Evolutionary conservation across 1,284 basidiomycete genomes (phyloP), one percentile per base, ranked within the genome.

Genomic region (Ceratobasidium sp.): DNA sequence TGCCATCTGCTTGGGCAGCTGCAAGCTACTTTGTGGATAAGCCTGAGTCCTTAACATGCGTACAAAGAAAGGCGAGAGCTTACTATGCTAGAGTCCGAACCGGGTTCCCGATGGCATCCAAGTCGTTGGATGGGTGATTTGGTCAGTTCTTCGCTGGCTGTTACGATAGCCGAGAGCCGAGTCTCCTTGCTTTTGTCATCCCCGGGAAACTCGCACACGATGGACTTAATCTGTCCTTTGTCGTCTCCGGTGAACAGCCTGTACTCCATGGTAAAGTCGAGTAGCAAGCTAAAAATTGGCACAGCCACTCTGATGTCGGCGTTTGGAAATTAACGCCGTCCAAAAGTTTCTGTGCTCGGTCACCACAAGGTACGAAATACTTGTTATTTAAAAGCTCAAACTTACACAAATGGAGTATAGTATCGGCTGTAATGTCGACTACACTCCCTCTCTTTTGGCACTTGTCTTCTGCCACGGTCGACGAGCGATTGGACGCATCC

Each of bases 381-480:
- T 11, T n/a, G 9, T 22, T 29, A 49, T 57, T 49, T 62, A 54
- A 52, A 64, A 32, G 43, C 70, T 64, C 68, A 40, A 1, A 25
- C n/a, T 69, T 40, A 69, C 34, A 40, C 15, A 32, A 32, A 15
- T 32, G 43, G 32, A 59, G 29, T 4, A 40, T 13, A 40, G 25
- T 19, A n/a, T 69, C 37, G 37, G n/a, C 71, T 29, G 56, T 51
- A 64, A 95, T 94, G 92, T 89, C 91, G 46, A 94, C 92, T 49
- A 95, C 93, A 44, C 89, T 98, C 73, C 93, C 95, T 49, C 89
- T 98, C 65, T 98, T 96, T 88, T 98, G 96, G 96, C 88, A 96
- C 83, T 87, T 98, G 64, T 96, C 96, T n/a, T 95, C 94, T 2
- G 86, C 90, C 2, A 90, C 89, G 49, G 94, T 91, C 83, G 90